Conservation (phyloP, 1,139 yeast genomes). For the Geotrichum fermentans region DNA sequence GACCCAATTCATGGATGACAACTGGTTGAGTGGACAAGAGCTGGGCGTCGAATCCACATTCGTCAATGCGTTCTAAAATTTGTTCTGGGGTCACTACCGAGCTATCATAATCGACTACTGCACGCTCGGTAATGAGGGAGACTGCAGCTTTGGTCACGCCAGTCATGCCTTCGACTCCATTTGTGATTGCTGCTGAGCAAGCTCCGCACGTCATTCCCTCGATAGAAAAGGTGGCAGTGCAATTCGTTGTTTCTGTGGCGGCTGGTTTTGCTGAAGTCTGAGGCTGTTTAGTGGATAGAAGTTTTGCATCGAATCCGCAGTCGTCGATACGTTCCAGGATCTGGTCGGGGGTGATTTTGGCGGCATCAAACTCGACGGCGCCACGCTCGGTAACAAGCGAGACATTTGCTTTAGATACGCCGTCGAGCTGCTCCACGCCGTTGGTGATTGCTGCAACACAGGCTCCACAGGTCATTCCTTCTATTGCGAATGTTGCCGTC, state of each 20-base stretch:
- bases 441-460: constrained; percentile 63
- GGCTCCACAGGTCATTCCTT: constrained; percentile 76
- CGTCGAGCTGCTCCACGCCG: constrained; percentile 46
- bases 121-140: constrained; percentile 71
- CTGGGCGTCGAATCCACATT: constrained; percentile 67
- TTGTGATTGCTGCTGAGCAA: constrained; percentile 62
- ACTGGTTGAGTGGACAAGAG: constrained; percentile 34
- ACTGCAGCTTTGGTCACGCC: constrained; percentile 56
- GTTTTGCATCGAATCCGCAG: constrained; percentile 64
- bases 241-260: neutral
- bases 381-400: constrained; percentile 76
- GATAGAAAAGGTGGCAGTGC: constrained; percentile 25
- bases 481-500: constrained; percentile 13
- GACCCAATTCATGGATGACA: constrained; percentile 7
- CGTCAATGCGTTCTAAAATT: constrained; percentile 54
- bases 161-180: constrained; percentile 44
- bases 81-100: constrained; percentile 35
- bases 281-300: constrained; percentile 25
- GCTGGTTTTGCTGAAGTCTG: neutral
- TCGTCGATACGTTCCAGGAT: constrained; percentile 57
- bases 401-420: constrained; percentile 37
- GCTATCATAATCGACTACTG: constrained; percentile 49
- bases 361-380: constrained; percentile 45
- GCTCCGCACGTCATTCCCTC: constrained; percentile 76
- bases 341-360: constrained; percentile 35